Conservation (phyloP, 768 basidiomycete species). For the Phaeotremella skinneri region DNA sequence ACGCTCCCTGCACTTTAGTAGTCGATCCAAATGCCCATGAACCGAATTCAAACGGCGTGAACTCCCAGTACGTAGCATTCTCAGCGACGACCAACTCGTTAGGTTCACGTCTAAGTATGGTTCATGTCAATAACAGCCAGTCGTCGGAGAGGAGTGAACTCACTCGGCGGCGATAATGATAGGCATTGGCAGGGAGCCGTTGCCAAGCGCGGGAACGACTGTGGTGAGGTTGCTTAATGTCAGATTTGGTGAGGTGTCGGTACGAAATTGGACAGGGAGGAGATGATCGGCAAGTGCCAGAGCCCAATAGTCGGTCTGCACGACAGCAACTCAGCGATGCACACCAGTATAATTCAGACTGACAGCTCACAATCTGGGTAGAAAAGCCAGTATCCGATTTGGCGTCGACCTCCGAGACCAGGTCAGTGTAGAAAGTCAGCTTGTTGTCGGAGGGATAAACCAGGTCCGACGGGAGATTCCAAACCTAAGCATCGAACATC, state of each 20-base stretch:
- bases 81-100: slow-evolving; percentile 44
- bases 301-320: slow-evolving; percentile 49
- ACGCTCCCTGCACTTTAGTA: slow-evolving; percentile 62
- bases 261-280: slow-evolving; percentile 44
- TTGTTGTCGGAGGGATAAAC: slow-evolving; percentile 47
- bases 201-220: slow-evolving; percentile 22
- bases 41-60: slow-evolving; percentile 49
- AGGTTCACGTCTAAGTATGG: slow-evolving; percentile 33
- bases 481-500: slow-evolving; percentile 29
- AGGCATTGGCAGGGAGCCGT: slow-evolving; percentile 45
- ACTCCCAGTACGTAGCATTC: slow-evolving; percentile 51
- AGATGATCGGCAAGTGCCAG: slow-evolving; percentile 48
- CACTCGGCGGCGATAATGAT: slow-evolving; percentile 51
- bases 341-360: background rate
- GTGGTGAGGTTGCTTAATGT: slow-evolving; percentile 39
- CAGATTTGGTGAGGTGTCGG: slow-evolving; percentile 45
- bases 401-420: slow-evolving; percentile 41
- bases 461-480: slow-evolving; percentile 50
- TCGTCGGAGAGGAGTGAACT: slow-evolving; percentile 4
- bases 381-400: slow-evolving; percentile 44
- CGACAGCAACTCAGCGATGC: background rate
- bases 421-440: slow-evolving; percentile 45
- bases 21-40: slow-evolving; percentile 46
- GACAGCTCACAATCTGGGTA: slow-evolving; percentile 38
- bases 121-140: background rate